Base-by-base conservation (phyloP, 2,329 filamentous ascomycete genomes). In the Xylaria polymorpha region DNA sequence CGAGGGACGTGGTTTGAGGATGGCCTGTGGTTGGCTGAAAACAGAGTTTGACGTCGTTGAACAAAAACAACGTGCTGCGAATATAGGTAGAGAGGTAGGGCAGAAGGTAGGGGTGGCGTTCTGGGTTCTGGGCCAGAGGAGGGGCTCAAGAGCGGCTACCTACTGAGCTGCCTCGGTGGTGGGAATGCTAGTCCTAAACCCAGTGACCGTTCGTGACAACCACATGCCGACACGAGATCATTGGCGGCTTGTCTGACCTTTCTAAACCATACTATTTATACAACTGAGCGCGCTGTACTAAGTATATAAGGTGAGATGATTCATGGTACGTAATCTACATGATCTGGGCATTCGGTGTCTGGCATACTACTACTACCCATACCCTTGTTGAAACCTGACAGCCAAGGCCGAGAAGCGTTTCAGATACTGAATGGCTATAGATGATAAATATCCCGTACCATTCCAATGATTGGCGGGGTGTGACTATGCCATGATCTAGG, bases 1-100 rank as follows among this genome's bases (percentile, higher is more conserved):
- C 70, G 64, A 74, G 75, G 76, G 74, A 75, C 77, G 77, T 79
- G 78, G 75, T 50, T 71, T 64, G 68, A 75, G 64, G 70, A 70
- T 53, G 73, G 71, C 32, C 37, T 75, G 72, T 79, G 76, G 76
- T 79, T 79, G 77, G 77, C 76, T 66, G 67, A 73, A 69, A 72
- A 55, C 59, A 65, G 56, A 25, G n/a, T 46, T 55, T 37, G 41
- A 50, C 14, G 39, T 44, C 53, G 48, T 43, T 1, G 50, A 64
- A 61, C 50, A 43, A 57, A 60, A 56, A 55, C 67, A 59, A 61
- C 46, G 61, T 65, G 58, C 51, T 58, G 35, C 25, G 57, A 51
- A 25, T 50, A 35, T 29, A 29, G 25, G 25, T 29, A 29, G 25
- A 29, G 25, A 29, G 25, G 25, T 29, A 29, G 25, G 25, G 25